Evolutionary conservation across 106 monocot genomes (phyloP), one percentile per base, ranked within the genome.

Genomic region (Allium cepa): DNA sequence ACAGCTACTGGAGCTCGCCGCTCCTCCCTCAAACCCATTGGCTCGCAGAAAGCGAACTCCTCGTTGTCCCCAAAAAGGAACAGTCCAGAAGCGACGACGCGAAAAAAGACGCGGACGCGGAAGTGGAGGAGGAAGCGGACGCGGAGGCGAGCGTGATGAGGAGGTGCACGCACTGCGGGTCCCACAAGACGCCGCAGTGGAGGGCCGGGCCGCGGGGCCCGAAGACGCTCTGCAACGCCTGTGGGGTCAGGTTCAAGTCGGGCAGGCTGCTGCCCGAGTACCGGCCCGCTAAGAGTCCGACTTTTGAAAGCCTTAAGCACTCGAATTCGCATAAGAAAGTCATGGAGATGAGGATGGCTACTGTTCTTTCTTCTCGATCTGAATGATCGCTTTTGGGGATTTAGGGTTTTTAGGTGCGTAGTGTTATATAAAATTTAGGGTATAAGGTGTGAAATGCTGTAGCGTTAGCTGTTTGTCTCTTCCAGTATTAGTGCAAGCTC

Each of bases 281-380:
- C 55, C 78, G 93, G 71, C 93, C 93, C 10, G 85, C 85, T 5
- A 88, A 86, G 74, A 93, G 93, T 79, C 93, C 93, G 16, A 93
- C 93, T 49, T 93, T 88, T 79, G 83, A 77, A 72, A 89, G 85
- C 83, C 69, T 65, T 76, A 88, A 83, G 88, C 93, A 93, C 70
- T 93, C 93, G 46, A 93, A 93, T 52, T 93, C 88, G n/a, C 93
- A 93, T 78, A 88, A 85, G 83, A 93, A 88, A 75, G 88, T 88
- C 47, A 62, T 93, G 83, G 85, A 85, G 83, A 85, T 93, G 93
- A 83, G 93, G 76, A 78, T 75, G 75, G 56, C 78, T 6, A 46
- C 66, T 6, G 6, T 66, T 17, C 8, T 71, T 7, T 46, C 75
- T 55, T 67, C 80, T 60, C 17, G 52, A 10, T 45, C 76, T 17